Evolutionary conservation across 805 yeast species (phyloP).

Genomic region (Yamadazyma phyllophila): DNA sequence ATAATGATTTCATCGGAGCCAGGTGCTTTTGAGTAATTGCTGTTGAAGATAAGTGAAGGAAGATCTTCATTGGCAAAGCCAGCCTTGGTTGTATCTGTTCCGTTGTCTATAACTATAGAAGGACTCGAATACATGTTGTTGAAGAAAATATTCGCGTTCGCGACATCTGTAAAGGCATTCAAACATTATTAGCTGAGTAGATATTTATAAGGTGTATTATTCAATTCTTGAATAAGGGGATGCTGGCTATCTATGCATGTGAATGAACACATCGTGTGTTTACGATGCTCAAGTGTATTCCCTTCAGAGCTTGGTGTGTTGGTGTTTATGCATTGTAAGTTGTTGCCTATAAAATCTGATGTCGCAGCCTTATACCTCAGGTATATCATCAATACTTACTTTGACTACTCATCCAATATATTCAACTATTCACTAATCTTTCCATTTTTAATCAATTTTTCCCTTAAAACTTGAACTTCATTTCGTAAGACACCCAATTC

Average conservation of each 20-base stretch:
- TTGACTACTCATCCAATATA: background rate
- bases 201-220: too few species aligned
- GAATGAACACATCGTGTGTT: too few species aligned
- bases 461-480: constrained; percentile 22
- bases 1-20: constrained; percentile 26
- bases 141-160: constrained; percentile 1
- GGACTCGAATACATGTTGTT: constrained; percentile 34
- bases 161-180: background rate
- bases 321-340: too few species aligned
- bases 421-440: constrained; percentile 42
- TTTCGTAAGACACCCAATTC: constrained; percentile 60
- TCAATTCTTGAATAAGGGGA: too few species aligned
- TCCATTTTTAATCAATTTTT: constrained; percentile 34
- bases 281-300: too few species aligned
- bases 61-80: constrained; percentile 66
- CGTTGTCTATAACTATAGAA: constrained; percentile 71
- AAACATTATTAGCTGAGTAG: too few species aligned
- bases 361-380: too few species aligned
- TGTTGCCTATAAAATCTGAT: too few species aligned
- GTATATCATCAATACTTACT: too few species aligned
- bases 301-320: too few species aligned
- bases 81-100: constrained; percentile 62
- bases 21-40: constrained; percentile 48
- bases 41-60: constrained; percentile 58
- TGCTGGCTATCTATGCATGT: too few species aligned